phyloP scores from a whole-genome alignment of 2,329 filamentous ascomycete species.

The Leptoxyphium fumago region DNA sequence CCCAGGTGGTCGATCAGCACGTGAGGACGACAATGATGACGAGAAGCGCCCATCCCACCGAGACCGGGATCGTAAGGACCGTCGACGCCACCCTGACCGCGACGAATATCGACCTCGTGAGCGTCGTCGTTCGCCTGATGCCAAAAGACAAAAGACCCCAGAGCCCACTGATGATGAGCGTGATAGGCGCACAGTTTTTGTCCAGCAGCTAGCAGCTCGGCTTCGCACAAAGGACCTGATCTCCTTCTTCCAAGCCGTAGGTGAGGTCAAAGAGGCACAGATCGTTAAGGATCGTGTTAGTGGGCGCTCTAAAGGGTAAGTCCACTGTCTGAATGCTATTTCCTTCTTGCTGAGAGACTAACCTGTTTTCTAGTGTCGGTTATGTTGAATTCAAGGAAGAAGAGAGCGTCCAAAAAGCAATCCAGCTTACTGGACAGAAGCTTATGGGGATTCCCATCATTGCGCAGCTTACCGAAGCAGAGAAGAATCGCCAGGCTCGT shows the following conservation, averaged over 20 bases:
- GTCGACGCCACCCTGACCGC: constrained; percentile 20
- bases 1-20: constrained; percentile 24
- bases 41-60: constrained; percentile 27
- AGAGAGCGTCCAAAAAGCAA: constrained; percentile 81
- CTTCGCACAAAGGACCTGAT: constrained; percentile 85
- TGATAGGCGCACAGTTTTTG: constrained; percentile 92
- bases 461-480: constrained; percentile 93
- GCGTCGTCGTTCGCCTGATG: constrained; percentile 25
- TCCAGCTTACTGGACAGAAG: constrained; percentile 97
- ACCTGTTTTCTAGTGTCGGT: constrained; percentile 55
- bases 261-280: constrained; percentile 89
- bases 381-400: constrained; percentile 98
- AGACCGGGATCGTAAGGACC: constrained; percentile 30
- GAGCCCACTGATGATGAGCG: constrained; percentile 87
- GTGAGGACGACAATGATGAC: constrained; percentile 42
- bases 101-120: constrained; percentile 36
- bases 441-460: constrained; percentile 98
- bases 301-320: constrained; percentile 91
- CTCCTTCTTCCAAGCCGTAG: constrained; percentile 88
- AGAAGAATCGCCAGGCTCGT: constrained; percentile 95
- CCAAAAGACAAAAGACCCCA: constrained; percentile 42
- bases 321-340: constrained; percentile 5
- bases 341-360: constrained; percentile 20
- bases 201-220: constrained; percentile 92
- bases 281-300: constrained; percentile 97